Conservation (phyloP, 1,139 yeast genomes). For the Suhomyces ambrosiae region DNA sequence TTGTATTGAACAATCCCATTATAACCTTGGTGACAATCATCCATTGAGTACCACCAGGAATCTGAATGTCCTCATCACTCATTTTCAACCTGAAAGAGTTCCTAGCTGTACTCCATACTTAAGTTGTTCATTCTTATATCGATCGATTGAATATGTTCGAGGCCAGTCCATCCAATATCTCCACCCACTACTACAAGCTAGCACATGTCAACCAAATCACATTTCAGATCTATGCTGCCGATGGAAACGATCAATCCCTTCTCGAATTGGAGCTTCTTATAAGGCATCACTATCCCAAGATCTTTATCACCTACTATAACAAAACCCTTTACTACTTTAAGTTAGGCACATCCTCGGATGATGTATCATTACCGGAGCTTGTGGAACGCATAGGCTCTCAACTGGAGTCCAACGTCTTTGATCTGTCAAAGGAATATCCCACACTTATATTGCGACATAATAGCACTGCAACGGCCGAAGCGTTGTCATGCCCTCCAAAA, state of each 20-base stretch:
- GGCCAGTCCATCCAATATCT: slow-evolving; percentile 29
- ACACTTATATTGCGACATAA: slow-evolving; percentile 35
- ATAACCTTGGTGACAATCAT: too few species aligned
- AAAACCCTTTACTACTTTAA: slow-evolving; percentile 60
- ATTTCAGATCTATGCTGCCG: slow-evolving; percentile 37
- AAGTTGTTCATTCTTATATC: too few species aligned
- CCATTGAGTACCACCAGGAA: too few species aligned
- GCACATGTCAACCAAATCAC: slow-evolving; percentile 39
- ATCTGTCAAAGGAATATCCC: slow-evolving; percentile 36
- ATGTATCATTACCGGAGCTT: slow-evolving; percentile 5
- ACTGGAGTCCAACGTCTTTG: slow-evolving; percentile 21
- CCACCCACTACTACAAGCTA: slow-evolving; percentile 45
- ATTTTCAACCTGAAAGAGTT: too few species aligned
- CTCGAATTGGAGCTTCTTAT: slow-evolving; percentile 62
- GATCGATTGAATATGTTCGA: slow-evolving; percentile 26
- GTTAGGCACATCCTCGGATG: too few species aligned
- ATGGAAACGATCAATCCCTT: slow-evolving; percentile 41
- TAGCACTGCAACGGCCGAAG: slow-evolving; percentile 31
- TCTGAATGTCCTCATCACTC: too few species aligned
- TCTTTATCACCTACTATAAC: slow-evolving; percentile 59
- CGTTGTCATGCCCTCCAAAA: slow-evolving; percentile 30
- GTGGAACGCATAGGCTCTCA: slow-evolving; percentile 2
- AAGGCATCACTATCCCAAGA: slow-evolving; percentile 52
- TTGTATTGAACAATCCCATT: too few species aligned
- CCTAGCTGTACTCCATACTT: too few species aligned